A percentile compares a stretch with the other conserved stretches of the same genome.
Evolutionary conservation across 768 basidiomycete genomes (phyloP).

Genomic region (Termitomyces sp.): DNA sequence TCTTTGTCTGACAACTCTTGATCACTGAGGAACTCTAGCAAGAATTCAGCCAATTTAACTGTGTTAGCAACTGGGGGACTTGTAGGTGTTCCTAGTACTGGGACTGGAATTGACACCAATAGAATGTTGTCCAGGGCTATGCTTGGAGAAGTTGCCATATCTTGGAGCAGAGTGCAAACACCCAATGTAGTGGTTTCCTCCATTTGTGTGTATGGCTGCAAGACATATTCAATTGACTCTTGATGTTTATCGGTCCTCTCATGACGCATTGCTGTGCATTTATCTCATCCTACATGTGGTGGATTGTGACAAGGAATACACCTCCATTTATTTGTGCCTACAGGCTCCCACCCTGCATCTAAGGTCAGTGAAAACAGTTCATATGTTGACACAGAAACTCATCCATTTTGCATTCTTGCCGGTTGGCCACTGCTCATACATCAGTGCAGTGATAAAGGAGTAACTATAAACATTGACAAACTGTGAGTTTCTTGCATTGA

Average conservation of each 20-base stretch:
- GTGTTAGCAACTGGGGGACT: background rate
- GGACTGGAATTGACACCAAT: background rate
- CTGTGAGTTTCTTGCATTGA: no score
- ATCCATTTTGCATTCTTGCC: background rate
- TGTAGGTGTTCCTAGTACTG: background rate
- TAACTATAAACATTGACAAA: background rate
- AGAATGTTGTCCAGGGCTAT: no score
- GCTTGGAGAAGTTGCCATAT: background rate
- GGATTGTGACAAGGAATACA: background rate
- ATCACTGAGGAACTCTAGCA: background rate
- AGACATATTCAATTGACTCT: background rate
- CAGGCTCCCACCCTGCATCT: slow-evolving; percentile 1
- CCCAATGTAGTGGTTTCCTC: background rate
- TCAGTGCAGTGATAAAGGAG: no score
- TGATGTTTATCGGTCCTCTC: background rate
- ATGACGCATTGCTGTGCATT: background rate
- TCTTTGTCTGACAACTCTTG: background rate
- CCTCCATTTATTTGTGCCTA: background rate
- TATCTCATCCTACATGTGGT: background rate
- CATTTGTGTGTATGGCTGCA: background rate
- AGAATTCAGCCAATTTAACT: background rate
- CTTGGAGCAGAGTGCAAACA: background rate
- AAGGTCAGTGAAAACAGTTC: no score
- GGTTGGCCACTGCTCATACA: background rate
- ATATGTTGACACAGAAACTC: background rate